A percentile compares a stretch with the other conserved stretches of the same genome.
These are phyloP conservation scores for Kurtzmaniella fragi DNA, from an alignment of 805 yeast genomes.

Conservation along the genomic window DNA sequence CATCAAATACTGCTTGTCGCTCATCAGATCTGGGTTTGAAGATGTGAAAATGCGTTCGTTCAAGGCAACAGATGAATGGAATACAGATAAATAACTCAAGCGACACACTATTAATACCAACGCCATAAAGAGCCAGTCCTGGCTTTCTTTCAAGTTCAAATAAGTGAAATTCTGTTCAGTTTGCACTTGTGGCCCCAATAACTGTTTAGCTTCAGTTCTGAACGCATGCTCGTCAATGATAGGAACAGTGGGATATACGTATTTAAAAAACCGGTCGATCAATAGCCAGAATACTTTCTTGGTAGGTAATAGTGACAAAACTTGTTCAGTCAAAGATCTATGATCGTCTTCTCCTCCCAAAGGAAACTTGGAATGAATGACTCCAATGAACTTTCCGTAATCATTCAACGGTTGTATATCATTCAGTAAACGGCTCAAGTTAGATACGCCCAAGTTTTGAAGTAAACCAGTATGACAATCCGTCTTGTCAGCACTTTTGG, in stretches of 20 bases:
- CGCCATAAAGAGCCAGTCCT: slow-evolving; percentile 14
- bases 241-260: slow-evolving; percentile 45
- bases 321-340: slow-evolving; percentile 18
- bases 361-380: not conserved
- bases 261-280: slow-evolving; percentile 35
- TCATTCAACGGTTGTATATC: not conserved
- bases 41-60: slow-evolving; percentile 15
- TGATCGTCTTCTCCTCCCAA: not conserved
- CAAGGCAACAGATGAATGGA: slow-evolving; percentile 9
- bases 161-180: slow-evolving; percentile 18
- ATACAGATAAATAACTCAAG: slow-evolving; percentile 8
- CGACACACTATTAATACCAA: slow-evolving; percentile 9
- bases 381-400: not conserved
- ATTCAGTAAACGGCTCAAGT: not conserved
- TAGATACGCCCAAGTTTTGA: not conserved
- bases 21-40: slow-evolving; percentile 9
- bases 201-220: slow-evolving; percentile 16
- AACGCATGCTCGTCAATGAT: slow-evolving; percentile 37
- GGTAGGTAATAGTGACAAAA: slow-evolving; percentile 35
- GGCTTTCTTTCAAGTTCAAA: slow-evolving; percentile 21
- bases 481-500: too few relatives aligned
- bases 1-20: slow-evolving; percentile 33
- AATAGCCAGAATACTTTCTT: slow-evolving; percentile 35
- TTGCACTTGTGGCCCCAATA: slow-evolving; percentile 28
- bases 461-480: not conserved